Conservation (phyloP, 148 eudicot genomes). For the Chenopodium formosanum region DNA sequence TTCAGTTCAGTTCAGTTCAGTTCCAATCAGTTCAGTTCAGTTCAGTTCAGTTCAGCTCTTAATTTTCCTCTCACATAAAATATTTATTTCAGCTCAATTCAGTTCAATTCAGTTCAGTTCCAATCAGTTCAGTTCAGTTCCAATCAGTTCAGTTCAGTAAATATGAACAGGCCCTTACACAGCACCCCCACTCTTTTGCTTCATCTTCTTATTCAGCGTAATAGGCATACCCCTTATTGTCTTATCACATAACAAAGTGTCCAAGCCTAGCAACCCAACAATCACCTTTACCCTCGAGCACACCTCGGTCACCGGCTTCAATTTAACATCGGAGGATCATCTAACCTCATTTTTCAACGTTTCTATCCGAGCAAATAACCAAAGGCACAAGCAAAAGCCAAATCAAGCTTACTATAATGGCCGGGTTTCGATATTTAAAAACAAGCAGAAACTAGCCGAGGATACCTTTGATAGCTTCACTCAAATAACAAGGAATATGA, state of each 20-base stretch:
- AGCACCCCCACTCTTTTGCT: too few species aligned
- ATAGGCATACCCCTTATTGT: too few species aligned
- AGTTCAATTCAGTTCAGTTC: too few species aligned
- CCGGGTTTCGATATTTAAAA: conserved; percentile 12
- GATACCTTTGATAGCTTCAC: conserved; percentile 7
- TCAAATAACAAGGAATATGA: background rate
- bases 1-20: too few species aligned
- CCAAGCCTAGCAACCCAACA: conserved; percentile 21
- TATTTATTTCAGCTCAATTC: too few species aligned
- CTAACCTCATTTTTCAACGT: conserved; percentile 26
- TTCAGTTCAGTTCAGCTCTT: too few species aligned
- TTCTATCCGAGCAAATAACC: conserved; percentile 25
- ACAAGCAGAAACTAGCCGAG: conserved; percentile 11
- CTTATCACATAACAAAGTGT: background rate
- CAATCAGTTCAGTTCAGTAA: too few species aligned
- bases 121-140: too few species aligned
- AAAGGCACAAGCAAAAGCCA: conserved; percentile 14
- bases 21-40: too few species aligned
- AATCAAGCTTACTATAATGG: background rate
- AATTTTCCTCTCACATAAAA: too few species aligned
- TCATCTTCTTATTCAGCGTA: too few species aligned
- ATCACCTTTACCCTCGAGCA: conserved; percentile 15
- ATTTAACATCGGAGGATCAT: conserved; percentile 28
- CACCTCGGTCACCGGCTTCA: conserved; percentile 26
- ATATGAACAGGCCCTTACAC: too few species aligned